phyloP scores from a whole-genome alignment of 345 rosid species.

The Arabidopsis suecica region DNA sequence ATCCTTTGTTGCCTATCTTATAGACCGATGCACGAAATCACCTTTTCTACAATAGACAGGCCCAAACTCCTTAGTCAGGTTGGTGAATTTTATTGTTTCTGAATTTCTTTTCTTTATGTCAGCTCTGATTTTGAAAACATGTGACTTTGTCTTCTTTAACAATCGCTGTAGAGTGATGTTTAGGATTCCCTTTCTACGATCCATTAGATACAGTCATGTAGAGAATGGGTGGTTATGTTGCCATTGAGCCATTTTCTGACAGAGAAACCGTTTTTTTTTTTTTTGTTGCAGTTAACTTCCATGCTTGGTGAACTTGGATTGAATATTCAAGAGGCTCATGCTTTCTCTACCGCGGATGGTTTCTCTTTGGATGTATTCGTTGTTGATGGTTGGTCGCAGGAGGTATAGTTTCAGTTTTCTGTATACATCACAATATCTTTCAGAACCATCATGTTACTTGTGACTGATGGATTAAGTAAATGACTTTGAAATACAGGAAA shows the following conservation, averaged over 20 bases:
- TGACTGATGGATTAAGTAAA: constrained; percentile 11
- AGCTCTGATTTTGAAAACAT: not conserved
- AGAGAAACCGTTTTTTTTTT: not conserved
- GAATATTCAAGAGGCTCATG: constrained; percentile 96
- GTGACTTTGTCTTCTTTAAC: constrained; percentile 16
- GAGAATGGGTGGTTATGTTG: not conserved
- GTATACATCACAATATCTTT: not conserved
- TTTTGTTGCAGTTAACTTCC: constrained; percentile 69
- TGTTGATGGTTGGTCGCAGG: constrained; percentile 94
- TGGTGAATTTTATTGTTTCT: constrained; percentile 31
- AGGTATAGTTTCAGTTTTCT: constrained; percentile 55
- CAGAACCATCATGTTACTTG: constrained; percentile 20
- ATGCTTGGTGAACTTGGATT: constrained; percentile 91
- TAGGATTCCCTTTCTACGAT: not conserved
- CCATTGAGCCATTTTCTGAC: constrained; percentile 5
- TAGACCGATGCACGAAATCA: constrained; percentile 96
- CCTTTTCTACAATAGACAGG: constrained; percentile 94
- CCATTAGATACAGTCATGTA: constrained; percentile 14
- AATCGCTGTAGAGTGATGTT: not conserved
- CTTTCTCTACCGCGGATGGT: constrained; percentile 92
- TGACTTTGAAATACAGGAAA: constrained; percentile 57
- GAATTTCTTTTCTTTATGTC: not conserved
- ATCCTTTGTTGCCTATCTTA: constrained; percentile 47
- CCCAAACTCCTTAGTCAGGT: constrained; percentile 97
- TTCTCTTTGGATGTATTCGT: constrained; percentile 93